phyloP scores from a whole-genome alignment of 768 basidiomycete genomes.

The Gymnopilus dilepis region DNA sequence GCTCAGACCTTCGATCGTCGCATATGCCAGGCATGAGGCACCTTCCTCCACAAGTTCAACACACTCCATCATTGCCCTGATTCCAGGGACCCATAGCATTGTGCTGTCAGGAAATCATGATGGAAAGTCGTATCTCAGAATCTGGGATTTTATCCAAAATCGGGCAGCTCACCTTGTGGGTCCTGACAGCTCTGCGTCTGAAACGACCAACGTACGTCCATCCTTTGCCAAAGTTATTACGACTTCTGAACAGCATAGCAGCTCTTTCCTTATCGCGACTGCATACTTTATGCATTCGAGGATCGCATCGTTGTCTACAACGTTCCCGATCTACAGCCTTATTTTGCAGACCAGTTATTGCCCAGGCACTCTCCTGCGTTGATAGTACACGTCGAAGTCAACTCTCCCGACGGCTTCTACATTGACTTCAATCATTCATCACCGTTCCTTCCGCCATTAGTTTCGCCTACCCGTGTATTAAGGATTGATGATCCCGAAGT shows the following conservation, averaged over 20 bases:
- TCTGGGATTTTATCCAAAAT: background rate
- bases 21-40: background rate
- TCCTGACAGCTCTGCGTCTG: background rate
- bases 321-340: background rate
- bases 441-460: background rate
- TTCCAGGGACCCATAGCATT: background rate
- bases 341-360: background rate
- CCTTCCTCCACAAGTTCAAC: background rate
- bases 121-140: background rate
- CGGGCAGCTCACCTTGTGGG: background rate
- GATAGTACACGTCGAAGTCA: background rate
- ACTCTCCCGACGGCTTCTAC: background rate
- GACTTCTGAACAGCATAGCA: background rate
- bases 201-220: background rate
- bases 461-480: background rate
- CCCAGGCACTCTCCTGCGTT: background rate
- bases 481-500: background rate
- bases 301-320: background rate
- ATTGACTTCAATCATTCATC: background rate
- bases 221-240: background rate
- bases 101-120: background rate
- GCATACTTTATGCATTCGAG: background rate
- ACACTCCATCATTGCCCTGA: background rate
- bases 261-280: background rate
- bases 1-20: background rate